These are phyloP conservation scores for Pseudisothecium myosuroides DNA, from an alignment of 225 moss, liverwort and hornwort genomes.

Conservation along the genomic window DNA sequence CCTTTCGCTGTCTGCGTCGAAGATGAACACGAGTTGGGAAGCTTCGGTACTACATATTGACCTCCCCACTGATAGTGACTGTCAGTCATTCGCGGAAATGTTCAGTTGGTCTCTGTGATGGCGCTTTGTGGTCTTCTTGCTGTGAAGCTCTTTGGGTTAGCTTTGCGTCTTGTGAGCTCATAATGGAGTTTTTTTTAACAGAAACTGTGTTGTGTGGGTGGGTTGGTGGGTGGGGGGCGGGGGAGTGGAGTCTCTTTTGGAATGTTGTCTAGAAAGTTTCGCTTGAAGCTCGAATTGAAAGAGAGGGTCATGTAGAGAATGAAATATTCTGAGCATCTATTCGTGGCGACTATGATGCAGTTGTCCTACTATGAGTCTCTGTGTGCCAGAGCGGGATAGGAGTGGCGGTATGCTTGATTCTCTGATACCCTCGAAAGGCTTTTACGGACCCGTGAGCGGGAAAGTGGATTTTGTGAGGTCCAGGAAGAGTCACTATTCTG, in stretches of 20 bases:
- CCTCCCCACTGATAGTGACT: not conserved
- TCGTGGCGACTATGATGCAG: constrained; percentile 7
- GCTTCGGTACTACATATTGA: not conserved
- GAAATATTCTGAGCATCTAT: not conserved
- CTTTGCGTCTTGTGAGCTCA: not conserved
- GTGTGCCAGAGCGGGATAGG: constrained; percentile 70
- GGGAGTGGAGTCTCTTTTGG: not conserved
- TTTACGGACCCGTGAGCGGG: constrained; percentile 28
- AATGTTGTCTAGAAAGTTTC: not conserved
- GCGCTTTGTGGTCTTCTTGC: not conserved
- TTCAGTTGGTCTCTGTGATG: not conserved
- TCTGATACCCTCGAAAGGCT: constrained; percentile 35
- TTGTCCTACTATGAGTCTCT: constrained; percentile 82
- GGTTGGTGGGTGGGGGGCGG: too few species aligned
- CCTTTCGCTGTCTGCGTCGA: not conserved
- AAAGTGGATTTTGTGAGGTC: constrained; percentile 53
- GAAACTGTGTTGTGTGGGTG: not conserved
- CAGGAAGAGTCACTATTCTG: constrained; percentile 41
- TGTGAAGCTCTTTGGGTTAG: not conserved
- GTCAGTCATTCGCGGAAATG: not conserved
- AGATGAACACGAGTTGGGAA: constrained; percentile 12
- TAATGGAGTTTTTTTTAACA: not conserved
- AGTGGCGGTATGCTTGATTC: constrained; percentile 61
- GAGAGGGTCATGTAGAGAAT: not conserved
- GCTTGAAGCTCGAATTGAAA: not conserved